Conservation (phyloP, 2,329 filamentous ascomycete species). For the Thelonectria blattea region DNA sequence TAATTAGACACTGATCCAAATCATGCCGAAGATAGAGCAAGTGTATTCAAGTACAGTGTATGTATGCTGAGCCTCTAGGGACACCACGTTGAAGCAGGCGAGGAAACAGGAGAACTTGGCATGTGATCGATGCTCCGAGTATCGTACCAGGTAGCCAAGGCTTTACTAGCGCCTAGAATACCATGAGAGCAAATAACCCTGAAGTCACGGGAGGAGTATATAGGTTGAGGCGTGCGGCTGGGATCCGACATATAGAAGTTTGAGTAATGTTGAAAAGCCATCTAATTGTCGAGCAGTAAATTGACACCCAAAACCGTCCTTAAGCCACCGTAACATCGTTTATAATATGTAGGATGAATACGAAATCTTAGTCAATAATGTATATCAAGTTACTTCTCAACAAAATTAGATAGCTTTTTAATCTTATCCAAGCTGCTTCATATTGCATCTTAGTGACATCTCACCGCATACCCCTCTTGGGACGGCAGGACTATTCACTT, state of each 20-base stretch:
- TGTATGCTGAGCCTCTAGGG: no score
- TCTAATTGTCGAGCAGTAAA: no score
- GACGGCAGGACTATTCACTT: not conserved
- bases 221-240: not conserved
- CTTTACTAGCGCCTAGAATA: not conserved
- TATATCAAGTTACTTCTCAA: not conserved
- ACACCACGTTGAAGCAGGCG: not conserved
- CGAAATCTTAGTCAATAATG: not conserved
- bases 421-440: not conserved
- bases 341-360: not conserved
- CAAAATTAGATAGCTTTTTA: not conserved
- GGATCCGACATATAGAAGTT: not conserved
- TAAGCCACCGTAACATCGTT: not conserved
- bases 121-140: not conserved
- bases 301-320: not conserved
- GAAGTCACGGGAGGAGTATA: no score
- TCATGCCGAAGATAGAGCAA: no score
- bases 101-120: not conserved
- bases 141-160: not conserved
- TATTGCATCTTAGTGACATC: not conserved
- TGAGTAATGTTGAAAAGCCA: not conserved
- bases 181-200: no score
- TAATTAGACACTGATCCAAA: no score
- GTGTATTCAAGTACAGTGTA: no score
- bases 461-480: not conserved